Percentiles rank a stretch among this genome's conserved stretches.
Conservation (phyloP, 495 filamentous ascomycete species). For the Choiromyces venosus region DNA sequence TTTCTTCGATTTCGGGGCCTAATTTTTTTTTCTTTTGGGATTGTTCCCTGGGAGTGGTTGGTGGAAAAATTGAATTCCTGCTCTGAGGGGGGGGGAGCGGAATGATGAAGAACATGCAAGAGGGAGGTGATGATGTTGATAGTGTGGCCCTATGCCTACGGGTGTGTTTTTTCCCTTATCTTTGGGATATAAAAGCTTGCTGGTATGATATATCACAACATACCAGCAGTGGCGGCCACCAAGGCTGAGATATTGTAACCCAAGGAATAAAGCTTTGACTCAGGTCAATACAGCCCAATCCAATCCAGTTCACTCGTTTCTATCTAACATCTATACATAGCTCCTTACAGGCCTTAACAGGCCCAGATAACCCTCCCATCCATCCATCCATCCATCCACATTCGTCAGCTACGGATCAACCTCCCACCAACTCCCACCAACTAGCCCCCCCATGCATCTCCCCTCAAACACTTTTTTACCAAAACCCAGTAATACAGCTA, state of each 20-base stretch:
- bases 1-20: not conserved
- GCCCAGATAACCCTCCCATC: not conserved
- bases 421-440: not conserved
- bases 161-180: not conserved
- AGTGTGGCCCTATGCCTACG: not conserved
- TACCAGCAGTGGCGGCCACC: not conserved
- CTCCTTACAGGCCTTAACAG: not conserved
- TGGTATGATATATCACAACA: too few species aligned
- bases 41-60: not conserved
- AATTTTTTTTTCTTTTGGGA: not conserved
- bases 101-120: not conserved
- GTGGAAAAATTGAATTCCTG: not conserved
- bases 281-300: not conserved
- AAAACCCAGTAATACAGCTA: not conserved
- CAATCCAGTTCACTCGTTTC: not conserved
- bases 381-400: too few species aligned
- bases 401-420: not conserved
- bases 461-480: not conserved
- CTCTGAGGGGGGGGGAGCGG: not conserved
- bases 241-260: not conserved
- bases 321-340: not conserved
- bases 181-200: not conserved
- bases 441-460: not conserved
- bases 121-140: not conserved
- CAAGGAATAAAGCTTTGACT: not conserved